These are phyloP conservation scores for Candida chilensis DNA, from an alignment of 805 yeast genomes.

Conservation along the genomic window DNA sequence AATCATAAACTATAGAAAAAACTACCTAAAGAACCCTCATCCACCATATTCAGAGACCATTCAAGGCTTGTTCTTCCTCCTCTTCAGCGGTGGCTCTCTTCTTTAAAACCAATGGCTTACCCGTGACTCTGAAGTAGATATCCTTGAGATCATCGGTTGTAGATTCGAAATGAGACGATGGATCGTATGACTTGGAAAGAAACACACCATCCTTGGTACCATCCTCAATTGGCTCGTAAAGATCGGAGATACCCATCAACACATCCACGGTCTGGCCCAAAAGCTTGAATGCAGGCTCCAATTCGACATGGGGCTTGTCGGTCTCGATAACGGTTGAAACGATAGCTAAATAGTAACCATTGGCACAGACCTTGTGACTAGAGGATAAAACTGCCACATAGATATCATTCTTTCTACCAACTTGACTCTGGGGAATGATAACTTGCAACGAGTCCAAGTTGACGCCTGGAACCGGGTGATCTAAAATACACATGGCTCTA, in stretches of 20 bases:
- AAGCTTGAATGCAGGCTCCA: slow-evolving; percentile 88
- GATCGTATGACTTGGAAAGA: slow-evolving; percentile 85
- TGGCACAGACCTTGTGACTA: slow-evolving; percentile 83
- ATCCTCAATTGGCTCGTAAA: slow-evolving; percentile 80
- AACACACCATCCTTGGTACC: slow-evolving; percentile 74
- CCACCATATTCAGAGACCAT: no score
- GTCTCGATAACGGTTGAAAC: slow-evolving; percentile 94
- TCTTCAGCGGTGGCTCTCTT: slow-evolving; percentile 64
- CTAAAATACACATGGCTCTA: slow-evolving; percentile 80
- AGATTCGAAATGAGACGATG: slow-evolving; percentile 90
- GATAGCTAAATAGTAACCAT: slow-evolving; percentile 86
- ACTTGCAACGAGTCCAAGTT: slow-evolving; percentile 88
- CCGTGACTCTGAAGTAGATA: slow-evolving; percentile 83
- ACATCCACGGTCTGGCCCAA: slow-evolving; percentile 76
- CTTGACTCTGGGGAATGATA: slow-evolving; percentile 94
- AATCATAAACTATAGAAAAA: no score
- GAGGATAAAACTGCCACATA: slow-evolving; percentile 87
- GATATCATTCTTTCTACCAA: slow-evolving; percentile 86
- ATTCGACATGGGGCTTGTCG: slow-evolving; percentile 81
- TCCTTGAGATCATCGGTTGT: slow-evolving; percentile 97
- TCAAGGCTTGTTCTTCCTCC: slow-evolving; percentile 33
- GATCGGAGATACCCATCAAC: slow-evolving; percentile 88
- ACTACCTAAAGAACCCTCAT: no score
- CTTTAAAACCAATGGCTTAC: slow-evolving; percentile 83
- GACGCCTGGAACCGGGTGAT: slow-evolving; percentile 77